A percentile compares a stretch with the other conserved stretches of the same genome.
These are phyloP conservation scores for Phylloporus scabripes DNA, from an alignment of 768 basidiomycete genomes.

Conservation along the genomic window DNA sequence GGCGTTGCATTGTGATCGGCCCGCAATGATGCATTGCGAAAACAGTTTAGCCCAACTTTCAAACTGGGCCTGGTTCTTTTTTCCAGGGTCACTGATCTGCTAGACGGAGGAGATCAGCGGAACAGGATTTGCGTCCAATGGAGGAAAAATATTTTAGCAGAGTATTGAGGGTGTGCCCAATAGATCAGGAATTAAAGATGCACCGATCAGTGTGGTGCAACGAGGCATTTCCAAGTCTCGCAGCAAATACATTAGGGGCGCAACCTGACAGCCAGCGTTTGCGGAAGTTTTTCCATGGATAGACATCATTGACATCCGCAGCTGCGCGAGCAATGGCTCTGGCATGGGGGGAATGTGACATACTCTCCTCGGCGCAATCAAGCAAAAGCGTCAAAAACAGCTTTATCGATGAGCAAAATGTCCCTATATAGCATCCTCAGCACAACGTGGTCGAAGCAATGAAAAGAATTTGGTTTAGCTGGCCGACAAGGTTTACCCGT, in stretches of 20 bases:
- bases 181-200: background rate
- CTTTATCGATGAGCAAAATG: constrained; percentile 17
- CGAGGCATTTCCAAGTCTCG: constrained; percentile 8
- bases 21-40: background rate
- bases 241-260: background rate
- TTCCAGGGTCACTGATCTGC: constrained; percentile 7
- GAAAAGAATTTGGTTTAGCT: constrained; percentile 1
- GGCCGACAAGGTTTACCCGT: constrained; percentile 9
- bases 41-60: constrained; percentile 1
- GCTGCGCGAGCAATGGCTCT: background rate
- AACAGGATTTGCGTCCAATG: constrained; percentile 3
- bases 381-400: constrained; percentile 9
- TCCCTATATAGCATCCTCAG: constrained; percentile 4
- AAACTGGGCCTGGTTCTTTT: background rate
- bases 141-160: background rate
- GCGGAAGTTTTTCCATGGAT: constrained; percentile 8
- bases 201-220: constrained; percentile 9
- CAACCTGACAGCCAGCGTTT: constrained; percentile 2
- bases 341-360: background rate
- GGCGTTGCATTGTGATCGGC: background rate
- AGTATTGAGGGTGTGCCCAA: background rate
- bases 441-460: constrained; percentile 8
- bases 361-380: background rate
- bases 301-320: constrained; percentile 3
- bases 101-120: constrained; percentile 9